Percentiles rank a stretch among this genome's conserved stretches.
Conservation (phyloP, 2,329 filamentous ascomycete genomes). For the Trichophyton schoenleinii region DNA sequence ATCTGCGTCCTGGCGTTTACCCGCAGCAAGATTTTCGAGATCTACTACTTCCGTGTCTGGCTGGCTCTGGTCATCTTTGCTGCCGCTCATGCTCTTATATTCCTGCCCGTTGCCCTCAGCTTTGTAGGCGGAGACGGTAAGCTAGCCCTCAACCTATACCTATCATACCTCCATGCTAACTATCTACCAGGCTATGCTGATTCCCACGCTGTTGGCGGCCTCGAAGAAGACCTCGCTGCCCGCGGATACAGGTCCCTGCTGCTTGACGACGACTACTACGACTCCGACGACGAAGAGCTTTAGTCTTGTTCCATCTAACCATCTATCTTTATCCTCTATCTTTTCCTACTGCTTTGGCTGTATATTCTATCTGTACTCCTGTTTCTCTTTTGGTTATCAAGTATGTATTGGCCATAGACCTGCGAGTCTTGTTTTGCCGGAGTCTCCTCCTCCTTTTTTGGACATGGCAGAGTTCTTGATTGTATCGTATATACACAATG, state of each 20-base stretch:
- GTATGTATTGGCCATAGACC: not conserved
- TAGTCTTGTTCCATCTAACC: not conserved
- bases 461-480: not conserved
- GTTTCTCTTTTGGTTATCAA: not conserved
- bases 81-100: constrained; percentile 75
- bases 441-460: not conserved
- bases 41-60: constrained; percentile 98
- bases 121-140: constrained; percentile 66
- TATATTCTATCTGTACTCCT: constrained; percentile 6
- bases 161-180: constrained; percentile 11
- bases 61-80: constrained; percentile 81
- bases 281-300: constrained; percentile 52
- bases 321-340: not conserved
- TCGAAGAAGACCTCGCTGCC: constrained; percentile 77
- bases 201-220: constrained; percentile 70
- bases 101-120: constrained; percentile 79
- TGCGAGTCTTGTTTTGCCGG: not conserved
- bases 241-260: constrained; percentile 65
- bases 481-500: not conserved
- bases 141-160: constrained; percentile 16
- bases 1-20: constrained; percentile 91
- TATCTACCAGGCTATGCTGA: constrained; percentile 59
- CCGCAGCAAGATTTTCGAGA: constrained; percentile 94
- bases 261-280: constrained; percentile 62
- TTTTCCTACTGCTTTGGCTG: constrained; percentile 1